phyloP scores from a whole-genome alignment of 164 flowering plant species.

The Magnolia sinica region DNA sequence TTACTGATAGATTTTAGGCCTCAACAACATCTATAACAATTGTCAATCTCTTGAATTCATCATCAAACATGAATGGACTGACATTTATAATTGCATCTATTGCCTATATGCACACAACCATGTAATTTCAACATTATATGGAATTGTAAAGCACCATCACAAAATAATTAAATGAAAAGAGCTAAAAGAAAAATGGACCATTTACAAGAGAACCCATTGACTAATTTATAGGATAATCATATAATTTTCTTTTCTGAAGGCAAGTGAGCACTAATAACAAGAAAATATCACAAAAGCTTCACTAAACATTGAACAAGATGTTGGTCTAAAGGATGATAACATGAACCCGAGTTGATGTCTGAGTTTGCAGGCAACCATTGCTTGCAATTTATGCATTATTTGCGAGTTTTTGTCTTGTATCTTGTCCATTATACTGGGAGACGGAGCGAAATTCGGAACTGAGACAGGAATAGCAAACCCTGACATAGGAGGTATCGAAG shows the following conservation, averaged over 20 bases:
- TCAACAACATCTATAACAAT: too few species aligned
- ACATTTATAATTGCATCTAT: too few species aligned
- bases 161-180: too few species aligned
- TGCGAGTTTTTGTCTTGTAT: constrained; percentile 11
- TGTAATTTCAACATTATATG: too few species aligned
- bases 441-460: constrained; percentile 28
- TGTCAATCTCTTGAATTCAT: too few species aligned
- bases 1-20: too few species aligned
- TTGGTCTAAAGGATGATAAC: neutral
- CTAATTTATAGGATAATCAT: neutral
- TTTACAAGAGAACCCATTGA: neutral
- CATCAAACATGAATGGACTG: too few species aligned
- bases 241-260: neutral
- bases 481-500: constrained; percentile 27
- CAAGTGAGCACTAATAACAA: too few species aligned
- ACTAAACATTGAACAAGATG: neutral
- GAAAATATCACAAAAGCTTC: too few species aligned
- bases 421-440: constrained; percentile 23
- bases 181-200: neutral
- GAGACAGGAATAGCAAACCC: constrained; percentile 25
- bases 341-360: constrained; percentile 21
- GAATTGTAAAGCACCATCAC: too few species aligned
- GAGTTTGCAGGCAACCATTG: constrained; percentile 9
- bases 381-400: constrained; percentile 2
- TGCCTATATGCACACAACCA: too few species aligned